Conservation (phyloP, 345 rosid genomes). For the Streptanthus diversifolius region DNA sequence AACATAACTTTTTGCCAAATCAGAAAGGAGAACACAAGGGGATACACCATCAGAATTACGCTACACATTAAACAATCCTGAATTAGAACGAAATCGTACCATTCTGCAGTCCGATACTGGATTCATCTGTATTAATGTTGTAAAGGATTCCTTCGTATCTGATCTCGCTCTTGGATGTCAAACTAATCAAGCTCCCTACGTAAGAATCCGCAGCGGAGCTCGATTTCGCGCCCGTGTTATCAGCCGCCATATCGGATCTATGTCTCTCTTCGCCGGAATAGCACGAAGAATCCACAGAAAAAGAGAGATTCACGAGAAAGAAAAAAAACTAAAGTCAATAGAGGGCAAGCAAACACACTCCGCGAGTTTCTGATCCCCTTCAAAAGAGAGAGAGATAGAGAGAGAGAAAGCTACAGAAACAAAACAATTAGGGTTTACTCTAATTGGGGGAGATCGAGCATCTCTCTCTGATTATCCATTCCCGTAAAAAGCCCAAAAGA, state of each 20-base stretch:
- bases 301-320: slow-evolving; percentile 13
- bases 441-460: slow-evolving; percentile 32
- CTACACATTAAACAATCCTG: not conserved
- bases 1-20: not conserved
- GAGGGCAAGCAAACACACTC: slow-evolving; percentile 4
- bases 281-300: slow-evolving; percentile 13
- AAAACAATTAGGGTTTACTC: slow-evolving; percentile 44
- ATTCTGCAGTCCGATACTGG: slow-evolving; percentile 86
- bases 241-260: slow-evolving; percentile 57
- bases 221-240: slow-evolving; percentile 52
- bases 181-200: slow-evolving; percentile 90
- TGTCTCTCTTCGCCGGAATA: slow-evolving; percentile 20
- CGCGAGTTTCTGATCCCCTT: slow-evolving; percentile 19
- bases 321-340: not conserved
- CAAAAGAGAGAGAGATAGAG: slow-evolving; percentile 3
- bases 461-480: slow-evolving; percentile 21
- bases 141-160: slow-evolving; percentile 90
- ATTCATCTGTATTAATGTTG: slow-evolving; percentile 90
- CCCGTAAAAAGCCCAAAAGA: slow-evolving; percentile 16
- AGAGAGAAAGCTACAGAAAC: slow-evolving; percentile 9
- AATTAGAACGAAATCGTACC: slow-evolving; percentile 45
- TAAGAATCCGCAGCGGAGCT: slow-evolving; percentile 81
- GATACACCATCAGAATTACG: not conserved
- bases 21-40: not conserved
- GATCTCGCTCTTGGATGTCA: slow-evolving; percentile 96